Percentiles rank a stretch among this genome's conserved stretches.
Conservation (phyloP, 768 basidiomycete genomes). For the Hortiboletus flavorubellus region DNA sequence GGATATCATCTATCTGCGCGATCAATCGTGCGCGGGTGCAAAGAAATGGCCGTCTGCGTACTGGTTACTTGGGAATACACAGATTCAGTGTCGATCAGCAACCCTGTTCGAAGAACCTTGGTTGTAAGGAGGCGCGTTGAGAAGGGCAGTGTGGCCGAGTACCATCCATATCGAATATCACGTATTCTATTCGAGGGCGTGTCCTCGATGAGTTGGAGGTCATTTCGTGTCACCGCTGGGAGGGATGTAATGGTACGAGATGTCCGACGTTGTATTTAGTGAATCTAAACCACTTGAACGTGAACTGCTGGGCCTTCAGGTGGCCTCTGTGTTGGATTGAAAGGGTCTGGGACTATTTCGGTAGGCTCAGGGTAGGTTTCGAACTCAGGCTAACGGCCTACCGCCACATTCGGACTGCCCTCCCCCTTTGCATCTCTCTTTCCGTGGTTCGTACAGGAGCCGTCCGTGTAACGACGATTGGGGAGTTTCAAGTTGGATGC, state of each 20-base stretch:
- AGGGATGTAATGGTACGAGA: background rate
- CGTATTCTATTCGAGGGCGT: slow-evolving; percentile 47
- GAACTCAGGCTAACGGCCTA: no score
- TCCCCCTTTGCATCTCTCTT: no score
- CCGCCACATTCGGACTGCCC: no score
- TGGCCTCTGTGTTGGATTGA: no score
- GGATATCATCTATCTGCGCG: slow-evolving; percentile 56
- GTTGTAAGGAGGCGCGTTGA: background rate
- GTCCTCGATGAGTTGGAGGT: background rate
- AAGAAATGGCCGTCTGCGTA: slow-evolving; percentile 32
- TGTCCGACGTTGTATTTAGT: no score
- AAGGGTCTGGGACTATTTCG: no score
- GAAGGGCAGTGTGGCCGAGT: slow-evolving; percentile 3
- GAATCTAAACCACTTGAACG: no score
- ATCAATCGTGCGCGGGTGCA: background rate
- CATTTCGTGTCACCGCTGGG: slow-evolving; percentile 5
- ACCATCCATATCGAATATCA: slow-evolving; percentile 77
- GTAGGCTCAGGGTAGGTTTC: no score
- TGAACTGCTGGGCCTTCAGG: no score
- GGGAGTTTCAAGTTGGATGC: no score
- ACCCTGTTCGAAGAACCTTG: slow-evolving; percentile 38
- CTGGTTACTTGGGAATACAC: slow-evolving; percentile 80
- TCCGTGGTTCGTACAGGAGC: no score
- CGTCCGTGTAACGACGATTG: no score
- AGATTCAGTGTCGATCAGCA: slow-evolving; percentile 74